Base-by-base conservation (phyloP, 306 rosid genomes). In the Dryas alaskensis region DNA sequence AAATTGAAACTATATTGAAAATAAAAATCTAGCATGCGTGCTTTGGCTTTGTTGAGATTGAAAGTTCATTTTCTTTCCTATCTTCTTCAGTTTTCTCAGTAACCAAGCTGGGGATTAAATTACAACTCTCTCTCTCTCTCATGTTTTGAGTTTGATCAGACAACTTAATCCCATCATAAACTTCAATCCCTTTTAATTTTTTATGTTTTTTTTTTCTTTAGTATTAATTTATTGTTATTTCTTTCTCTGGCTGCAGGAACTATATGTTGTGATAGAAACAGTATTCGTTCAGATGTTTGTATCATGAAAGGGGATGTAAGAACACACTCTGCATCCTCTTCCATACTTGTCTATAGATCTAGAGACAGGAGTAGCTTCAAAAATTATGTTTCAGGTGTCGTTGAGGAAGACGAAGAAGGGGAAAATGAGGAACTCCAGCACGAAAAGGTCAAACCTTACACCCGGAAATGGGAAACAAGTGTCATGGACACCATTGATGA, bases 391-490 rank as follows among this genome's bases (percentile, higher is more conserved):
- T 77, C 84, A 14, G 68, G 60, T 48, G 68, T 43, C 12, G 55
- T 44, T 53, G 77, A 14, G 53, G 80, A 69, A 1, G 22, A 54
- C 11, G 75, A 78, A 13, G 81, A 6, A 14, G 87, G 72, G 6
- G 67, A 75, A 53, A 62, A 49, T 10, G 70, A 61, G 71, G 76
- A 78, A 42, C 75, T 89, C 14, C 92, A 85, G 57, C 87, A 82
- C 0, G 93, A 92, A 72, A 90, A 68, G 81, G 77, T 95, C 70
- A 95, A 73, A 77, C 99, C 99, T 0, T 95, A 95, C 60, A 92
- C 99, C 44, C 70, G 99, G 68, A 95, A 95, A 85, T 95, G 99
- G 99, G 99, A 95, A 83, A 78, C 51, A 12, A 83, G 90, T 81
- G 81, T 87, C 16, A 95, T 92, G 99, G 80, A 88, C 61, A 83